Percentiles rank a stretch among this genome's conserved stretches.
Evolutionary conservation across 805 yeast genomes (phyloP).

Genomic region (Candida orba): DNA sequence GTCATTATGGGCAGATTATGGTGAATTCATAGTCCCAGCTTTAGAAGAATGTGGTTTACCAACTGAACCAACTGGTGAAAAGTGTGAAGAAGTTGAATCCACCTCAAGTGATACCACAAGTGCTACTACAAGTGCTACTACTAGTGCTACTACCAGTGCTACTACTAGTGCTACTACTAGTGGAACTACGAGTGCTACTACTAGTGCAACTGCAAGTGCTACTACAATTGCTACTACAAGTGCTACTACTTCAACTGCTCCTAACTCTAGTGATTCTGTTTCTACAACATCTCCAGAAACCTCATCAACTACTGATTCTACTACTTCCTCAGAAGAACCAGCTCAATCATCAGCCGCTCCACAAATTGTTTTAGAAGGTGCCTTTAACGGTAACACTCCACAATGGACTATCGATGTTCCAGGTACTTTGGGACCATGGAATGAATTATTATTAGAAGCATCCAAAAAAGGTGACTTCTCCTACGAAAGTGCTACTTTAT

Average conservation of each 20-base stretch:
- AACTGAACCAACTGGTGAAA: constrained; percentile 25
- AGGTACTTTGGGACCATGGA: constrained; percentile 3
- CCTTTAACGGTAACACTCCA: not conserved
- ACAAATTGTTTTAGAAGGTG: not conserved
- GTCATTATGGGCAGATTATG: constrained; percentile 28
- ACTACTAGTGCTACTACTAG: not conserved
- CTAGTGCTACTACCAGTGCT: not conserved
- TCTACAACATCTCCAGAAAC: not conserved
- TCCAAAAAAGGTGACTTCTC: not conserved
- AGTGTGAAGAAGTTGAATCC: constrained; percentile 8
- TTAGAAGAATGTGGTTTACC: constrained; percentile 20
- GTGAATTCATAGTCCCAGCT: constrained; percentile 19
- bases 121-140: constrained; percentile 10
- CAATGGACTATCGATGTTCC: constrained; percentile 2
- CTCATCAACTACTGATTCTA: not conserved
- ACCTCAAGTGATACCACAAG: constrained; percentile 7
- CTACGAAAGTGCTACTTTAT: not conserved
- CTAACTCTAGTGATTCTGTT: not conserved
- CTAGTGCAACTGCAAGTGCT: not conserved
- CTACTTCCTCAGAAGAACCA: not conserved
- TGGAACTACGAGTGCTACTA: not conserved
- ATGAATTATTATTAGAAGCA: not conserved
- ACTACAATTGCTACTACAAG: not conserved
- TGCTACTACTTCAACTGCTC: constrained; percentile 6
- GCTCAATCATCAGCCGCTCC: not conserved